phyloP scores from a whole-genome alignment of 768 basidiomycete species.

The Rhizopogon vesiculosus region DNA sequence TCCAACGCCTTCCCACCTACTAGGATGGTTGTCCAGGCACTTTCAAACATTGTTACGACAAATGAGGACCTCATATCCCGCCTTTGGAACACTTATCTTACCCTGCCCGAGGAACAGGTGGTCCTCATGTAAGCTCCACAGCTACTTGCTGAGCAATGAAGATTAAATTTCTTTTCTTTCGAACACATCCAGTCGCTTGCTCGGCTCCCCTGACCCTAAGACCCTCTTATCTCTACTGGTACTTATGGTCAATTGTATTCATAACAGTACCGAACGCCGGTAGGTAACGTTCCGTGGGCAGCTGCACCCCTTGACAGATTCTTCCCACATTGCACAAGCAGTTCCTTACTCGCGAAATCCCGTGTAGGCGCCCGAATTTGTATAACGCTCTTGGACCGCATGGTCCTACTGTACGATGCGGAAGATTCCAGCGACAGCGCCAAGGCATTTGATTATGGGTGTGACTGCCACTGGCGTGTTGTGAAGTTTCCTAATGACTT shows the following conservation, averaged over 20 bases:
- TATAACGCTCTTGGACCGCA: slow-evolving; percentile 61
- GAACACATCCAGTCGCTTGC: slow-evolving; percentile 40
- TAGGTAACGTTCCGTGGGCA: slow-evolving; percentile 29
- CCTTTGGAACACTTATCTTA: slow-evolving; percentile 63
- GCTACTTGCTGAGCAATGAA: background rate
- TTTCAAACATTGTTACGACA: slow-evolving; percentile 81
- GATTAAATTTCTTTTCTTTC: background rate
- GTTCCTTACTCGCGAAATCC: slow-evolving; percentile 43
- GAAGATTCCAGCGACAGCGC: slow-evolving; percentile 61
- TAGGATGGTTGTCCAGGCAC: slow-evolving; percentile 66
- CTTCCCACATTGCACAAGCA: slow-evolving; percentile 3
- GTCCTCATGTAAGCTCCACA: slow-evolving; percentile 59
- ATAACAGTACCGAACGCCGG: slow-evolving; percentile 52
- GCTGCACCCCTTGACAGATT: background rate
- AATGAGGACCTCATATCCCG: slow-evolving; percentile 54
- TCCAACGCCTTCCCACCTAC: slow-evolving; percentile 60
- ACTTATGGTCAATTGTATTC: slow-evolving; percentile 68
- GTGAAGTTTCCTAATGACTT: slow-evolving; percentile 7
- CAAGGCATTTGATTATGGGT: slow-evolving; percentile 78
- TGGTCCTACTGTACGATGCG: slow-evolving; percentile 66
- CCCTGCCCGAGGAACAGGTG: slow-evolving; percentile 65
- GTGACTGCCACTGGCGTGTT: slow-evolving; percentile 9
- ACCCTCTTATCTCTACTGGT: slow-evolving; percentile 61
- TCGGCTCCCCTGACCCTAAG: slow-evolving; percentile 61
- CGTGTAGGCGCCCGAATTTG: slow-evolving; percentile 61